A percentile compares a stretch with the other conserved stretches of the same genome.
phyloP scores from a whole-genome alignment of 441 rosid species.

The Populus trichocarpa region DNA sequence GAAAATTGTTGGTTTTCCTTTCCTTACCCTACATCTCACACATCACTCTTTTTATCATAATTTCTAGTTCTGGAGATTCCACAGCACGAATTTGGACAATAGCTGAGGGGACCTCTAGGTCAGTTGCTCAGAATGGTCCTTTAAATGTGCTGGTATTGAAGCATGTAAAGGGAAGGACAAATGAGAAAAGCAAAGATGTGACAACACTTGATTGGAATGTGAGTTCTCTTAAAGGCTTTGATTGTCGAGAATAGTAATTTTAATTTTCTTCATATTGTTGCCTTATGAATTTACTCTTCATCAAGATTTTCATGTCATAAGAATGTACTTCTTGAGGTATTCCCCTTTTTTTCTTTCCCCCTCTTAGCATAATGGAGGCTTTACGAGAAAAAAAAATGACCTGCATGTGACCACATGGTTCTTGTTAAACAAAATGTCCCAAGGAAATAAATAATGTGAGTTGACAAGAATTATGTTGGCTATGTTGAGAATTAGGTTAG shows the following conservation, averaged over 20 bases:
- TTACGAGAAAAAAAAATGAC: no score
- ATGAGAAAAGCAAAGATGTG: conserved; percentile 97
- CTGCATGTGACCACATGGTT: not conserved
- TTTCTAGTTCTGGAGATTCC: conserved; percentile 88
- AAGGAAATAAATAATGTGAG: not conserved
- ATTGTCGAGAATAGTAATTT: not conserved
- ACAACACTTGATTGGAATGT: conserved; percentile 99
- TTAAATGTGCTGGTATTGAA: conserved; percentile 64
- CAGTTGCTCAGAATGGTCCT: conserved; percentile 51
- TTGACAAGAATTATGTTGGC: no score
- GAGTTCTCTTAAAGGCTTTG: conserved; percentile 37
- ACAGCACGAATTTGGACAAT: conserved; percentile 96
- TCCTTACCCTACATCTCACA: not conserved
- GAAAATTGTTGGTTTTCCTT: not conserved
- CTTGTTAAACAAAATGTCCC: not conserved
- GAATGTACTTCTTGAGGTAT: not conserved
- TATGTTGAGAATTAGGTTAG: no score
- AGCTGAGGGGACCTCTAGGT: conserved; percentile 52
- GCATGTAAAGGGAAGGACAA: conserved; percentile 93
- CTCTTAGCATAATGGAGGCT: no score
- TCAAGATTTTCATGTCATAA: not conserved
- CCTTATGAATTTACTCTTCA: not conserved
- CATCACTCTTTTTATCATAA: conserved; percentile 8
- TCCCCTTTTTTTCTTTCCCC: not conserved
- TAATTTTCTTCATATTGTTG: not conserved